Base-by-base conservation (phyloP, 2,329 filamentous ascomycete genomes). In the Ceratocystis albifundus region DNA sequence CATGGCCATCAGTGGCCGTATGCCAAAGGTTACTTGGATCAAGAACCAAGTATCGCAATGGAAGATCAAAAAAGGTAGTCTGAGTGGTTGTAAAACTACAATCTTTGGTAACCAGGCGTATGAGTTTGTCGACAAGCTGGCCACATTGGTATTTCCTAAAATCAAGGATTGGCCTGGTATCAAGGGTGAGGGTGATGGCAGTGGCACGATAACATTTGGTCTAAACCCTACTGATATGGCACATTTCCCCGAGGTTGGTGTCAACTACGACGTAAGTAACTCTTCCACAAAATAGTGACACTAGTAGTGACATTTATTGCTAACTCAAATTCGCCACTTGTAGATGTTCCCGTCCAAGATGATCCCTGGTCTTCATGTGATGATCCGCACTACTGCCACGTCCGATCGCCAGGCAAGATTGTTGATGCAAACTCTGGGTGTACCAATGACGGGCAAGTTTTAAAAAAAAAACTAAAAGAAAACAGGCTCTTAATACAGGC, bases 151-250 rank as follows among this genome's bases (percentile, higher is more conserved):
- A 4, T 82, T 97, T 74, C 94, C 94, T 48, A 89, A 87, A 73
- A 95, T 99, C 77, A 99, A 97, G 80, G 94, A 99, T 71, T 99
- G 90, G 88, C 84, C 84, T 66, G 94, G 94, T 59, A 68, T 66
- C 45, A 22, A 28, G 62, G 75, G 72, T 55, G 89, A 89, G 48
- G 94, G 94, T 73, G 94, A 99, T 75, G 86, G 85, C 73, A 87
- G 88, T 69, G 94, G 94, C 46, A 96, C 97, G 75, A 82, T 99
- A 70, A 82, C 81, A 8, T 93, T 92, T 75, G 94, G 94, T 70
- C 80, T 99, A 71, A 82, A 81, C 15, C 80, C 87, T 4, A 86
- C 90, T 67, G 84, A 88, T 71, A 85, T 96, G 72, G 85, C 88
- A 63, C 79, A 89, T 70, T 99, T 97, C 77, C 94, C 94, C 0